Evolutionary conservation across 768 basidiomycete species (phyloP), one percentile per base, ranked within the genome.

Genomic region (Megacollybia marginata): DNA sequence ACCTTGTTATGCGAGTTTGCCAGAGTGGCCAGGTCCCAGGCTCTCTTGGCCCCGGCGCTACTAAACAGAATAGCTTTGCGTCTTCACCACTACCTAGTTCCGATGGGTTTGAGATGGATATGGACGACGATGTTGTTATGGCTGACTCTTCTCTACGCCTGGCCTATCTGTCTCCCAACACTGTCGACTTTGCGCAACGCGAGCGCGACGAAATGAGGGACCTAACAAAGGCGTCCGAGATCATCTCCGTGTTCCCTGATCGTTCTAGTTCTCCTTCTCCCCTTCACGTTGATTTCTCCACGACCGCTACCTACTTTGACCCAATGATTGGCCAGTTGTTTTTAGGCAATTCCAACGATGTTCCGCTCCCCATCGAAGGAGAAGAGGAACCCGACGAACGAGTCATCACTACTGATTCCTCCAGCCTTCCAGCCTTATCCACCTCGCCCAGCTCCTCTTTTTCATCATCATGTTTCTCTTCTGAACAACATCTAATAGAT

Each of bases 181-280:
- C 84, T 31, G 77, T 91, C 60, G 80, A 90, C 62, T 92, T 93
- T 64, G 82, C 88, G 12, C 77, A 82, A 59, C 74, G 89, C 33
- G 92, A 95, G 68, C 80, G 80, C 65, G 88, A 90, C 53, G 92
- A 94, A 70, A 94, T 93, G 89, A 72, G 86, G 11, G 86, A 88
- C 59, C 69, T 94, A 48, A 95, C 92, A 0, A 76, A 80, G 51
- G 88, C 90, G 7, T 83, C 79, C 18, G 88, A 90, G 68, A 91
- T 94, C 48, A 69, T 85, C 55, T 74, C 73, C 36, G 56, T 80
- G 6, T 13, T 36, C 13, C 15, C 31, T 5, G 23, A 28, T 28
- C 23, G 23, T 28, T 15, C 44, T 9, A 31, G 46, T 15, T 11
- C 44, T 44, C 15, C 44, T 23, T n/a, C n/a, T 20, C 18, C 38